Base-by-base conservation (phyloP, 129 eudicot genomes). In the Escallonia rubra region DNA sequence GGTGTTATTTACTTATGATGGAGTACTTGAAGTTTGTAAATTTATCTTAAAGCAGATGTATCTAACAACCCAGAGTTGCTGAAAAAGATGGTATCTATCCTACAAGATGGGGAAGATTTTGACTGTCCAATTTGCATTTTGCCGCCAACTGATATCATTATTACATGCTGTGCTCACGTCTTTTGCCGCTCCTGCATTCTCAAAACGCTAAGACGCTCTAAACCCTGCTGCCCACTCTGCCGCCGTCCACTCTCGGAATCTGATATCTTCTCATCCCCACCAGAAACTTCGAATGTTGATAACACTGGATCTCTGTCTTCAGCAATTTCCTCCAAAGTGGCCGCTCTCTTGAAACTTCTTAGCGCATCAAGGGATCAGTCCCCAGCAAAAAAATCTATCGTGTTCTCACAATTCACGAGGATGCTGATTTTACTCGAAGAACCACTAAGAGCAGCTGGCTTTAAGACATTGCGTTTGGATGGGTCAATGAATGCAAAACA, bases 61-160 rank as follows among this genome's bases (percentile, higher is more conserved):
- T 76, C 90, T 41, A 92, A 83, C 81, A 92, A 92, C 70, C 95
- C 91, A 14, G 78, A 66, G 57, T 74, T 92, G 44, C 70, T 92
- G 49, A 64, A 80, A 62, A 88, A 89, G 80, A 68, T 88, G 81
- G 80, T 82, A n/a, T 43, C 86, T 10, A 64, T 81, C 45, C 74
- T 91, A 47, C 96, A 88, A 78, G 98, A 92, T 11, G 82, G 89
- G 3, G 96, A 88, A 49, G 98, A 83, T 61, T 75, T 92, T 39
- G 98, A 92, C 70, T 92, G 98, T 69, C 96, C 98, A 23, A 88
- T 92, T 52, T 92, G 98, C 76, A 88, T 92, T 41, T 81, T 86
- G 40, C 86, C 96, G 15, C 98, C 98, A 40, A 76, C 95, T 38
- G 71, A 92, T 43, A 64, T 79, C 4, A 83, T 92, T 13, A 92